These are phyloP conservation scores for Podaxis mareebaensis DNA, from an alignment of 768 basidiomycete genomes.

Conservation along the genomic window DNA sequence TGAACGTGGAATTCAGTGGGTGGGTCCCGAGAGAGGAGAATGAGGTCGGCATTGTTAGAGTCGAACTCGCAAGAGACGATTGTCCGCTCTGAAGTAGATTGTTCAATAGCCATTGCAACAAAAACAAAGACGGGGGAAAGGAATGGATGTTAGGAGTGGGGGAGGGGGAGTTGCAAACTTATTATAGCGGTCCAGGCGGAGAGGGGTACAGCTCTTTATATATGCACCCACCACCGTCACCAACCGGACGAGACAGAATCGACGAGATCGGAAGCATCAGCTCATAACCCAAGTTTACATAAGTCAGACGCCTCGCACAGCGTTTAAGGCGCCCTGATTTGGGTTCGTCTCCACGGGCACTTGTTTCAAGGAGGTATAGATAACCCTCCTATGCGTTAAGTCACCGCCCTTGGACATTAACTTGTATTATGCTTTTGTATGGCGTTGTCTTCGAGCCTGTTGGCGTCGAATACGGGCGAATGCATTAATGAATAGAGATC, in stretches of 20 bases:
- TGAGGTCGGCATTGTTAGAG: slow-evolving; percentile 50
- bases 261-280: slow-evolving; percentile 4
- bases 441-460: background rate
- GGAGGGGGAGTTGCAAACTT: background rate
- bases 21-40: slow-evolving; percentile 44
- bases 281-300: background rate
- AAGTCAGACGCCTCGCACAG: background rate
- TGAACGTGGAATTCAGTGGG: slow-evolving; percentile 59
- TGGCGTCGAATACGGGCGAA: no score
- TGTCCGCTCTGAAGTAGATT: background rate
- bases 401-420: background rate
- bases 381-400: background rate
- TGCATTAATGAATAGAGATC: no score
- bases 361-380: slow-evolving; percentile 3
- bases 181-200: background rate
- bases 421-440: background rate
- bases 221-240: background rate
- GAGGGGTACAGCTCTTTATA: background rate
- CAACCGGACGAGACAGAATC: background rate
- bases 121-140: background rate
- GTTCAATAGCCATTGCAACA: slow-evolving; percentile 5
- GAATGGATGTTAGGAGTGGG: background rate
- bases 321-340: slow-evolving; percentile 1
- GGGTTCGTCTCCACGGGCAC: slow-evolving; percentile 1
- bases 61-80: slow-evolving; percentile 17